Base-by-base conservation (phyloP, 352 stramenopile genomes). In the Aphanomyces invadans region DNA sequence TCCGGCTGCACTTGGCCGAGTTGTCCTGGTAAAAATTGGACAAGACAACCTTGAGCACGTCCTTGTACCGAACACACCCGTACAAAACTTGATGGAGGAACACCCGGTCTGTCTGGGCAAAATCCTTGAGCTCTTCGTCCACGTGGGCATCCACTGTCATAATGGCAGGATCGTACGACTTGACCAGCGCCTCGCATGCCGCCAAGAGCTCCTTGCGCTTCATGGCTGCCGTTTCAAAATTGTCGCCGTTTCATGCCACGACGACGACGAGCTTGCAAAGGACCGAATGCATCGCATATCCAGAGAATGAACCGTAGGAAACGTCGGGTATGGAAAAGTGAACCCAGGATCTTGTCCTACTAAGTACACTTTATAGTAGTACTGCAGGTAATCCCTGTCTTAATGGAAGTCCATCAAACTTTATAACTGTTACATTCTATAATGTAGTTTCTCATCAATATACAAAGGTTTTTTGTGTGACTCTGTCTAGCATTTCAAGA, bases 61-160 rank as follows among this genome's bases (percentile, higher is more conserved):
- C 83, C 39, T 88, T 88, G 74, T 93, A 95, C n/a, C 90, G 82
- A 33, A 91, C 90, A 11, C 79, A 91, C 21, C 88, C 89, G 68
- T 96, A 97, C 23, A 97, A 81, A 21, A 96, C 78, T 70, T 97
- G 80, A 71, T 93, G 84, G 4, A 95, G 65, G 62, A 95, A 95
- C 19, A 82, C 66, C 0, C 76, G 77, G 23, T 95, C 86, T 25
- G 61, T 70, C 2, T 72, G 53, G 0, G 81, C 72, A 26, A 70
- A 70, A 11, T 69, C 54, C 19, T 68, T 75, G 26, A 94, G 77
- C 48, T 77, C 72, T 60, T 90, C 80, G 7, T 83, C 77, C 0
- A 81, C 81, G 70, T 94, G 83, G n/a, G 79, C 75, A 62, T 94
- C 85, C 25, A 90, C 73, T 0, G 83, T 91, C 26, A 76, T 81